Evolutionary conservation across 2,329 filamentous ascomycete genomes (phyloP), one percentile per base, ranked within the genome.

Genomic region (Ophiostoma ulmi): DNA sequence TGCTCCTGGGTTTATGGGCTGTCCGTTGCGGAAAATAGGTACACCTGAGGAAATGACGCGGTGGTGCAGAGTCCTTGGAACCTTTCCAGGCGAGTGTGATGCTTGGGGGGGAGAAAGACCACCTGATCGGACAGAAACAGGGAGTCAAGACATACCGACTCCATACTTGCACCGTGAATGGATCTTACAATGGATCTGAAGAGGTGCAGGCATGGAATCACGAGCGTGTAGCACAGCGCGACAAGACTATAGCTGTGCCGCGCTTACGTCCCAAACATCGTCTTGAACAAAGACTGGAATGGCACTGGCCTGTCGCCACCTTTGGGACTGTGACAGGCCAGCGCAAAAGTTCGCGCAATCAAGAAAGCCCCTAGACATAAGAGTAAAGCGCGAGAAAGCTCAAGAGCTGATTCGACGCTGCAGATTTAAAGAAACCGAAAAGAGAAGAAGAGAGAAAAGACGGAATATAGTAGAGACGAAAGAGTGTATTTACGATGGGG

Each of bases 201-300:
- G n/a, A 79, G 86, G 84, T 87, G 90, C 87, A 88, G 90, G 88
- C 86, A 88, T 87, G 89, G 88, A 90, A 89, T 85, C 84, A 88
- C 85, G 87, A 89, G 88, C 86, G 89, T 87, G 89, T 88, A 88
- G 88, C 88, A 86, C 67, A 69, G 66, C 67, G 52, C 44, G 88
- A 87, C 88, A 88, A 68, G 20, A 71, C 20, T 63, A 36, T n/a
- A 69, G 71, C 71, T 74, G 74, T 84, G 87, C 88, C 87, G 86
- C 88, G 89, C 84, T 82, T 85, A 86, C 86, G 88, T 90, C 91
- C 90, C 93, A 96, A 95, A 92, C 90, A 86, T 90, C 90, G 88
- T 87, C 87, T 41, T 67, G 86, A 85, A 79, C 84, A 86, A 70
- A 90, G 88, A 93, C 91, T 91, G 89, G 88, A 81, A 86, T 90